These are phyloP conservation scores for Fulvia fulva DNA, from an alignment of 2,329 filamentous ascomycete genomes.

Conservation along the genomic window DNA sequence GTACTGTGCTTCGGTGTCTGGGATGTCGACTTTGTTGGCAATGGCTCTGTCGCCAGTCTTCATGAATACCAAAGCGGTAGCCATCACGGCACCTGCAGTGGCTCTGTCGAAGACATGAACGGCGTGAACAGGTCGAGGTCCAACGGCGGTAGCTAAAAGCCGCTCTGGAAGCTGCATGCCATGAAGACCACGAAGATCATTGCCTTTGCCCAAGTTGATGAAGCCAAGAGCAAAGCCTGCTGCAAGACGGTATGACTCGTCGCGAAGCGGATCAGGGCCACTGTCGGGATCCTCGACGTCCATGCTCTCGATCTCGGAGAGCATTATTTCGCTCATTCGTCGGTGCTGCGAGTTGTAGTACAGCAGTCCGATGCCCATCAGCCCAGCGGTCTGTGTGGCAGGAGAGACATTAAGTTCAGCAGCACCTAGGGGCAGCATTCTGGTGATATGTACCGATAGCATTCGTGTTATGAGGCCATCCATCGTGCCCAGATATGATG, in stretches of 20 bases:
- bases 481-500: slow-evolving; percentile 95
- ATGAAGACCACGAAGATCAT: slow-evolving; percentile 79
- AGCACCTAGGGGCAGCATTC: slow-evolving; percentile 86
- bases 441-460: slow-evolving; percentile 90
- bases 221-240: slow-evolving; percentile 90
- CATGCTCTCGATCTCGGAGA: slow-evolving; percentile 90
- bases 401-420: slow-evolving; percentile 92
- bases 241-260: slow-evolving; percentile 93
- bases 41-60: slow-evolving; percentile 86
- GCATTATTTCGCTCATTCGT: slow-evolving; percentile 98
- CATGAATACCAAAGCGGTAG: slow-evolving; percentile 90
- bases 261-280: slow-evolving; percentile 72
- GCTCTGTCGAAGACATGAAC: slow-evolving; percentile 92
- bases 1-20: slow-evolving; percentile 84
- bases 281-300: slow-evolving; percentile 68
- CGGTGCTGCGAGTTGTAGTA: slow-evolving; percentile 96
- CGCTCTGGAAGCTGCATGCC: slow-evolving; percentile 93
- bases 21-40: slow-evolving; percentile 87
- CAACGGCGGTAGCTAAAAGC: slow-evolving; percentile 77
- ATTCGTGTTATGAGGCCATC: slow-evolving; percentile 90
- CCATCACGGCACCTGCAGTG: slow-evolving; percentile 87
- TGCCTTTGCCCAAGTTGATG: slow-evolving; percentile 90
- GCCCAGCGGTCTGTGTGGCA: slow-evolving; percentile 87
- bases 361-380: slow-evolving; percentile 93
- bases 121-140: slow-evolving; percentile 83